Evolutionary conservation across 2,329 filamentous ascomycete genomes (phyloP), one percentile per base, ranked within the genome.

Genomic region (Colletotrichum coccodes): DNA sequence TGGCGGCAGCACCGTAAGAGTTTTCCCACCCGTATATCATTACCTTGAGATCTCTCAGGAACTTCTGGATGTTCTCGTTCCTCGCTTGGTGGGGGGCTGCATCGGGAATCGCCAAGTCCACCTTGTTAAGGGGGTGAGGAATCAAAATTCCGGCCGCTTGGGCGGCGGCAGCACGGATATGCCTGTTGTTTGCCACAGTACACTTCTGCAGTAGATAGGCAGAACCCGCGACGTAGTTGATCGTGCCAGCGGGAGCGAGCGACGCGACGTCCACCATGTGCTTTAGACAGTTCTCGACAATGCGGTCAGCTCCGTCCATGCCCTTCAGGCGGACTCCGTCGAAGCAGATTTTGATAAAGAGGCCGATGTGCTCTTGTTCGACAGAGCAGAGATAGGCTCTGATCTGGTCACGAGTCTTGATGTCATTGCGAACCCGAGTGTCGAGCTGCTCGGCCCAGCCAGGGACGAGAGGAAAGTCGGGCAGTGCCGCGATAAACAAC

Each of bases 391-490:
- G 75, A 70, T 91, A 89, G 0, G 76, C 75, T 62, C 85, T 87
- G 63, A 94, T 85, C 6, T 85, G 85, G 30, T 85, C 79, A 46
- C 93, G 87, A 12, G 89, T 89, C 52, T 85, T 82, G 66, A 91
- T 85, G 74, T 95, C 92, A 6, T 91, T 92, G 46, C 90, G 87
- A 34, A 96, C 84, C 7, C 92, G 85, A 1, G 90, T 88, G 72
- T 95, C 92, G 3, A 98, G 84, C 72, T 92, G 91, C 52, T 91
- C 86, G 76, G 94, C 92, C 96, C 96, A 98, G 71, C 95, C 93
- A 52, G 92, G 90, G 72, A 95, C 92, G 28, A 94, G 78, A 11
- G 87, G 85, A 64, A 86, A 83, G 56, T 86, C 79, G 44, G 79
- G 76, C 3, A 88, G 77, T 0, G 85, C 86, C 1, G 82, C 75